These are phyloP conservation scores for Obelidium mucronatum DNA, from an alignment of 192 early-diverging fungal genomes.

Conservation along the genomic window DNA sequence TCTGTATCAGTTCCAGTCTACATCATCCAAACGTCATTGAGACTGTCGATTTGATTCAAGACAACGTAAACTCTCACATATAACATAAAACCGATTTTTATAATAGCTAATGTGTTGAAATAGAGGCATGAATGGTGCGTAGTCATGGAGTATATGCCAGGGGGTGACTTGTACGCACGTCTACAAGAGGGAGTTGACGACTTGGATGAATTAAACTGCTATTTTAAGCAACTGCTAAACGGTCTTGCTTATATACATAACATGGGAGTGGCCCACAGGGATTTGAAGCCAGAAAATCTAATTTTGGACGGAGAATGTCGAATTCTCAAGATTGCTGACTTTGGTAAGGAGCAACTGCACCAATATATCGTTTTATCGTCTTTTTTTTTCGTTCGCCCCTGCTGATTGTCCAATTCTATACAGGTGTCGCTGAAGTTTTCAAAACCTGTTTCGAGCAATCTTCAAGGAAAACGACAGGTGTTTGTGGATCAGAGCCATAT, in stretches of 20 bases:
- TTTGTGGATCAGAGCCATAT: slow-evolving; percentile 62
- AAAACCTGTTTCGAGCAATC: slow-evolving; percentile 54
- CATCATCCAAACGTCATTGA: slow-evolving; percentile 91
- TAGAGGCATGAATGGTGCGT: slow-evolving; percentile 56
- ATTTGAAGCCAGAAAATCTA: slow-evolving; percentile 22
- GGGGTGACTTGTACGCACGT: slow-evolving; percentile 57
- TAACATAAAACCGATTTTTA: slow-evolving; percentile 4
- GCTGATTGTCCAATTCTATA: slow-evolving; percentile 7
- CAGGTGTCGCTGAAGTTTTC: slow-evolving; percentile 61
- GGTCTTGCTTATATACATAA: slow-evolving; percentile 61
- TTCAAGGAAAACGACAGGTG: slow-evolving; percentile 49
- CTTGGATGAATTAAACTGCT: slow-evolving; percentile 55
- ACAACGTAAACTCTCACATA: slow-evolving; percentile 70
- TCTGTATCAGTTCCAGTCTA: slow-evolving; percentile 92
- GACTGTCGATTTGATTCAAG: slow-evolving; percentile 94
- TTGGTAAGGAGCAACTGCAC: slow-evolving; percentile 43
- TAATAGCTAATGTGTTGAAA: background rate
- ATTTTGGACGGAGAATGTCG: slow-evolving; percentile 52
- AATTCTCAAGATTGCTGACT: slow-evolving; percentile 64
- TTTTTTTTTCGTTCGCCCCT: background rate
- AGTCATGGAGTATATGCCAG: slow-evolving; percentile 66
- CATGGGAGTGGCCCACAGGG: slow-evolving; percentile 61
- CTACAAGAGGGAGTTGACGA: slow-evolving; percentile 43
- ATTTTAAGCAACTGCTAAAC: slow-evolving; percentile 59
- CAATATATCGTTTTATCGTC: background rate